A percentile compares a stretch with the other conserved stretches of the same genome.
phyloP scores from a whole-genome alignment of 1,139 yeast species.

The Lodderomyces pseudojiufengensis region DNA sequence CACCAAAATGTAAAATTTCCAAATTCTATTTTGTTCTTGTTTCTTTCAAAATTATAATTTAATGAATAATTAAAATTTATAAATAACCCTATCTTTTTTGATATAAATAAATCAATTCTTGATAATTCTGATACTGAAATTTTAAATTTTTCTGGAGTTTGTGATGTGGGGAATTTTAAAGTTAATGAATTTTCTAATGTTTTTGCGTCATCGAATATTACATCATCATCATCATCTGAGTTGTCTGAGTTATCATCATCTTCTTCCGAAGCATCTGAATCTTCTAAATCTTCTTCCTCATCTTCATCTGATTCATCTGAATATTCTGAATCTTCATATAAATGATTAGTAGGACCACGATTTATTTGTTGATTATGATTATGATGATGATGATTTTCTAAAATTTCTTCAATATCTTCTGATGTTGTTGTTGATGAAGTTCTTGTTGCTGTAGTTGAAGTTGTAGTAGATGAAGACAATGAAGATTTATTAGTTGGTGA shows the following conservation, averaged over 20 bases:
- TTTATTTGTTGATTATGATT: slow-evolving; percentile 4
- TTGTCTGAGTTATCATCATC: slow-evolving; percentile 2
- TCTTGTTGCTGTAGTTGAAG: no score
- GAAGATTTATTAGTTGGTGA: no score
- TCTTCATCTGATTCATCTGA: background rate
- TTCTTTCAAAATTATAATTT: slow-evolving; percentile 39
- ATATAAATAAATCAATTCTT: slow-evolving; percentile 48
- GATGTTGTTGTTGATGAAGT: slow-evolving; percentile 1
- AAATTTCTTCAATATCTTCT: slow-evolving; percentile 1
- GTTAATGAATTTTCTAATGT: slow-evolving; percentile 24
- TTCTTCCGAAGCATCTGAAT: slow-evolving; percentile 1
- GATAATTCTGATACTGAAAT: slow-evolving; percentile 51
- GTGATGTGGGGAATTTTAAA: slow-evolving; percentile 32
- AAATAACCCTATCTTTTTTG: slow-evolving; percentile 37
- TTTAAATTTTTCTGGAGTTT: slow-evolving; percentile 46
- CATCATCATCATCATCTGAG: slow-evolving; percentile 18
- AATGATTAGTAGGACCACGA: no score
- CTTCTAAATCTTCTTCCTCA: slow-evolving; percentile 15
- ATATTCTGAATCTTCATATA: slow-evolving; percentile 18
- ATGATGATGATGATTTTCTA: background rate
- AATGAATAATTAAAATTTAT: slow-evolving; percentile 41
- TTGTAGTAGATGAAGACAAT: no score
- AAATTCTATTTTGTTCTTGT: slow-evolving; percentile 38
- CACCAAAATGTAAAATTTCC: slow-evolving; percentile 72
- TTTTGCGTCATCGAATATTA: slow-evolving; percentile 31